Conservation (phyloP, 208 protist species). For the Lotmaria passim region DNA sequence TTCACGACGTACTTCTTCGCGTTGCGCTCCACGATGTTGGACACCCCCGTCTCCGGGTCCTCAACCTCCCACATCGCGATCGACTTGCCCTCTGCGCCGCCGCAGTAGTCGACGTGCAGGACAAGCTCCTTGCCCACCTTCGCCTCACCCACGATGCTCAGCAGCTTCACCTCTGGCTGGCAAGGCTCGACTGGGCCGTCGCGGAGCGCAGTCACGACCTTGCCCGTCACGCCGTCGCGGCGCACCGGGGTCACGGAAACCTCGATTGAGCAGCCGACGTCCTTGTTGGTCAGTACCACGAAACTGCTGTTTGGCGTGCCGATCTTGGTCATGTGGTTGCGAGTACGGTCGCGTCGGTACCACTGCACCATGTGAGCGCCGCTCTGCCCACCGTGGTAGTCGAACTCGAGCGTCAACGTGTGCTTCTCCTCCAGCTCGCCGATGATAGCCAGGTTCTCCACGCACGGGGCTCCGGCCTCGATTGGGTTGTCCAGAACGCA, state of each 20-base stretch:
- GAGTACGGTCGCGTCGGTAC: slow-evolving; percentile 77
- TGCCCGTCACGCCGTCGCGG: slow-evolving; percentile 74
- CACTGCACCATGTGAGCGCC: slow-evolving; percentile 89
- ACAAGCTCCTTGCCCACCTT: slow-evolving; percentile 59
- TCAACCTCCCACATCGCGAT: slow-evolving; percentile 76
- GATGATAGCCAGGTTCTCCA: slow-evolving; percentile 67
- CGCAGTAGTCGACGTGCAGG: slow-evolving; percentile 79
- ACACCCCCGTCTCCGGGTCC: slow-evolving; percentile 63
- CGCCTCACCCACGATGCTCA: slow-evolving; percentile 76
- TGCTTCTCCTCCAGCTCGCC: slow-evolving; percentile 77
- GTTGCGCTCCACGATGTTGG: slow-evolving; percentile 55
- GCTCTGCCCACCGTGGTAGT: slow-evolving; percentile 83
- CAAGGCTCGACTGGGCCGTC: slow-evolving; percentile 53
- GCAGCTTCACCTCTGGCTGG: slow-evolving; percentile 61
- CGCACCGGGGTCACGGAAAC: slow-evolving; percentile 87
- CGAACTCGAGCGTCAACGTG: slow-evolving; percentile 77
- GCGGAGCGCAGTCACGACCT: slow-evolving; percentile 54
- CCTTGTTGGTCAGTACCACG: slow-evolving; percentile 67
- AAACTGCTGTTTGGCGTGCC: slow-evolving; percentile 74
- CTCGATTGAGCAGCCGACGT: slow-evolving; percentile 89
- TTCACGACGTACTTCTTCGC: slow-evolving; percentile 63
- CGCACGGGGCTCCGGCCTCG: slow-evolving; percentile 64
- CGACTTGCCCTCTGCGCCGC: slow-evolving; percentile 70
- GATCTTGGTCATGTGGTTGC: slow-evolving; percentile 54
- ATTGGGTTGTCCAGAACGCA: slow-evolving; percentile 90